Percentiles rank a stretch among this genome's conserved stretches.
phyloP scores from a whole-genome alignment of 225 moss, liverwort and hornwort species.

The Pseudoscleropodium purum region DNA sequence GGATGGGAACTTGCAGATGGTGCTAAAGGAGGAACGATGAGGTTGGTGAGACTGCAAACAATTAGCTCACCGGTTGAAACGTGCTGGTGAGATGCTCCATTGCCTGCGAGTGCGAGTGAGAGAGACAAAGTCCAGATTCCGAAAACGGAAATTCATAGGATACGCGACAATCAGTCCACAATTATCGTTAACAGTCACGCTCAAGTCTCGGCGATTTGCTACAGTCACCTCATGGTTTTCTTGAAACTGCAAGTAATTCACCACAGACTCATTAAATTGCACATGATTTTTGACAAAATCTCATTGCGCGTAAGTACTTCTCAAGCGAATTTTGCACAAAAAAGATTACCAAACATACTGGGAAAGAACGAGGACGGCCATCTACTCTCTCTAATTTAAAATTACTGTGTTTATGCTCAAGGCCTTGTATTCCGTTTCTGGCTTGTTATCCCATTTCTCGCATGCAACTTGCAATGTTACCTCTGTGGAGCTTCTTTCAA shows the following conservation, averaged over 20 bases:
- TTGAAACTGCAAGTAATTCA: not conserved
- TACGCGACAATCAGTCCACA: not conserved
- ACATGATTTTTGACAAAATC: not conserved
- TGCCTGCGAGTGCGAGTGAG: not conserved
- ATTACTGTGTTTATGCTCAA: too few relatives aligned
- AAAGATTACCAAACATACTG: not conserved
- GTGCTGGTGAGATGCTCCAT: constrained; percentile 46
- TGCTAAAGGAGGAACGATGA: not conserved
- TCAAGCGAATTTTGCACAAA: not conserved
- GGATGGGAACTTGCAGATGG: not conserved
- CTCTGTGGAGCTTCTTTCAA: not conserved
- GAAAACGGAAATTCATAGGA: not conserved
- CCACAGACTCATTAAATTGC: not conserved
- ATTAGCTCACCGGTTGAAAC: constrained; percentile 25
- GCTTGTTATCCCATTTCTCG: not conserved
- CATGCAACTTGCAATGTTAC: not conserved
- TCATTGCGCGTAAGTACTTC: not conserved
- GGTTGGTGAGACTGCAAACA: not conserved
- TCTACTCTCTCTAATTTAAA: not conserved
- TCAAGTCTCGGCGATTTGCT: not conserved
- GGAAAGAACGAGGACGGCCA: not conserved
- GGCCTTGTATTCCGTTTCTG: not conserved
- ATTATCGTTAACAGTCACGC: not conserved
- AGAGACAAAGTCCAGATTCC: not conserved
- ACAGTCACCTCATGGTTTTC: not conserved